Conservation (phyloP, 2,329 filamentous ascomycete genomes). For the Verticillium alfalfae region DNA sequence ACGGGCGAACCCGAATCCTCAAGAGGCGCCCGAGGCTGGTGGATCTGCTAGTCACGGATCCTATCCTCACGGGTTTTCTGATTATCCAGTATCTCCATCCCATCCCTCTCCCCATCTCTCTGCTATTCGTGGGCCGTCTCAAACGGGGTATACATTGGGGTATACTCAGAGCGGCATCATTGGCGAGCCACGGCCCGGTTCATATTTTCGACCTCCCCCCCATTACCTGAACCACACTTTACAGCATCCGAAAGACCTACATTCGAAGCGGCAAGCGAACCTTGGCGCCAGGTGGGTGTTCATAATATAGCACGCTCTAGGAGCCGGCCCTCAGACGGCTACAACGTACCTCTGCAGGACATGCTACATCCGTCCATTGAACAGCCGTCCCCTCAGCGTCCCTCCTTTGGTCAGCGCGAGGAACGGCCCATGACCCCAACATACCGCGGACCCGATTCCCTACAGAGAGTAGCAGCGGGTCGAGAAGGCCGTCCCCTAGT, state of each 20-base stretch:
- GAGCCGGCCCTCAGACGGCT: background rate
- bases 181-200: background rate
- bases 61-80: background rate
- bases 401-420: conserved; percentile 25
- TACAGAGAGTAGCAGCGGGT: background rate
- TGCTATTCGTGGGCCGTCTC: background rate
- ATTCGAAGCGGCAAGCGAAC: background rate
- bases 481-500: conserved; percentile 8
- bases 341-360: conserved; percentile 25
- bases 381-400: conserved; percentile 27
- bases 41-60: conserved; percentile 9
- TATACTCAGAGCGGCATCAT: background rate
- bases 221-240: background rate
- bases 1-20: background rate
- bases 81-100: conserved; percentile 1
- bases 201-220: background rate
- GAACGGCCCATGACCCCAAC: conserved; percentile 10
- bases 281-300: background rate
- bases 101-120: background rate
- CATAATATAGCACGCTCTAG: background rate
- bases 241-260: background rate
- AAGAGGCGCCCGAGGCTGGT: background rate
- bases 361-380: conserved; percentile 42
- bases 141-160: background rate
- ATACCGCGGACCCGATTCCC: background rate